Evolutionary conservation across 2,329 filamentous ascomycete genomes (phyloP).

Genomic region (Xylaria sp.): DNA sequence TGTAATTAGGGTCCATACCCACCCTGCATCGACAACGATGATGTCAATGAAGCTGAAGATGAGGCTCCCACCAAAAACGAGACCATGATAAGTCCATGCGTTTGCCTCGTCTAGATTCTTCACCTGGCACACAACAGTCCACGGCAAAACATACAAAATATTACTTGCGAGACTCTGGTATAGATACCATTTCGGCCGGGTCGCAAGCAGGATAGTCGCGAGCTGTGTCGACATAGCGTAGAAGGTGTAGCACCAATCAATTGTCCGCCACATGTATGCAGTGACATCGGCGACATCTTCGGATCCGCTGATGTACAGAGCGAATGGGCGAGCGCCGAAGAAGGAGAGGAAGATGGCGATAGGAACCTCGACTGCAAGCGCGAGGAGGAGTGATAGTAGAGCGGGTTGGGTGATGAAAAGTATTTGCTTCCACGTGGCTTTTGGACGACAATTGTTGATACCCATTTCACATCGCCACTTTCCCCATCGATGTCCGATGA

Average conservation of each 20-base stretch:
- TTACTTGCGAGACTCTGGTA: slow-evolving; percentile 74
- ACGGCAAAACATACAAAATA: slow-evolving; percentile 74
- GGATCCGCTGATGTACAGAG: slow-evolving; percentile 68
- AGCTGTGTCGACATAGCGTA: slow-evolving; percentile 74
- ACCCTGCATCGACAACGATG: slow-evolving; percentile 59
- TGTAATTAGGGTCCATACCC: slow-evolving; percentile 60
- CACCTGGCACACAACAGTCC: slow-evolving; percentile 71
- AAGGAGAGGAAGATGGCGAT: slow-evolving; percentile 70
- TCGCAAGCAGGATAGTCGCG: slow-evolving; percentile 71
- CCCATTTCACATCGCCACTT: slow-evolving; percentile 50
- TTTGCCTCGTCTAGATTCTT: slow-evolving; percentile 59
- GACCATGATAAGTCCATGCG: slow-evolving; percentile 73
- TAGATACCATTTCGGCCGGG: slow-evolving; percentile 72
- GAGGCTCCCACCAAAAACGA: slow-evolving; percentile 74
- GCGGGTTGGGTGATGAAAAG: slow-evolving; percentile 61
- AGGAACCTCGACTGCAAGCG: slow-evolving; percentile 67
- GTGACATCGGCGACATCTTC: slow-evolving; percentile 68
- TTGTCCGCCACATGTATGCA: slow-evolving; percentile 70
- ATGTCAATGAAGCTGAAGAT: slow-evolving; percentile 73
- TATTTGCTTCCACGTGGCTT: slow-evolving; percentile 25
- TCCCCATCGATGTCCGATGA: slow-evolving; percentile 75
- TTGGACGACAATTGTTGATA: slow-evolving; percentile 34
- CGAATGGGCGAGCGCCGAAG: slow-evolving; percentile 68
- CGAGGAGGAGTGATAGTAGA: slow-evolving; percentile 61
- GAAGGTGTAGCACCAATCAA: slow-evolving; percentile 75